Conservation (phyloP, 176 grass and related monocot genomes). For the Microstegium vimineum region DNA sequence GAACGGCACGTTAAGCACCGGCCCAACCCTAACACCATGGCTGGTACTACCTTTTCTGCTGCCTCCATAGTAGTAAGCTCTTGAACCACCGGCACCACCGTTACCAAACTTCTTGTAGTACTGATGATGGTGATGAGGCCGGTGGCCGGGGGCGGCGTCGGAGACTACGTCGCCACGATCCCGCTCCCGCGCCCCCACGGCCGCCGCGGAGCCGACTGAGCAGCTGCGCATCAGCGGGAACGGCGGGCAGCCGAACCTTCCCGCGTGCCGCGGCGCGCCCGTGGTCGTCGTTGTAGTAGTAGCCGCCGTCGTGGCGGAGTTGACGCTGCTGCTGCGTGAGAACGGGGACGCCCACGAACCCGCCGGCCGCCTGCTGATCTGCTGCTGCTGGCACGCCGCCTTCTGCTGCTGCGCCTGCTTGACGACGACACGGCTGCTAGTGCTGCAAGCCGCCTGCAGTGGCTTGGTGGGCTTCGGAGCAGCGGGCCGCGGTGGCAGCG, state of each 20-base stretch:
- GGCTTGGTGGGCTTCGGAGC: neutral
- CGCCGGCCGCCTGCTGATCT: neutral
- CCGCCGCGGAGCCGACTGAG: conserved; percentile 23
- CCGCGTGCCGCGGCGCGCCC: neutral
- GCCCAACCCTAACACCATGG: conserved; percentile 43
- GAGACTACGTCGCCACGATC: neutral
- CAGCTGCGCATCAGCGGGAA: conserved; percentile 54
- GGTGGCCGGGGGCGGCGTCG: neutral
- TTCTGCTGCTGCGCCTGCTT: neutral
- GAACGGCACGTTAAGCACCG: conserved; percentile 50
- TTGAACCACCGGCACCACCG: neutral
- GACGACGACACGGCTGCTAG: too few species aligned
- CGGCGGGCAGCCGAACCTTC: conserved; percentile 30
- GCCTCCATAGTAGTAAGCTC: conserved; percentile 35
- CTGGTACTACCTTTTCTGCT: neutral
- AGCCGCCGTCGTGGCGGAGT: neutral
- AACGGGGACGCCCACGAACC: conserved; percentile 22
- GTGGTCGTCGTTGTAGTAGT: neutral
- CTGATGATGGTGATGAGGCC: neutral
- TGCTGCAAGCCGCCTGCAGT: neutral
- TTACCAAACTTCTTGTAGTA: conserved; percentile 6
- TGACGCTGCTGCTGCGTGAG: conserved; percentile 51
- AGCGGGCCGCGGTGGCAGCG: neutral
- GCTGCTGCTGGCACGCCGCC: neutral
- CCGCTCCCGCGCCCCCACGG: neutral